Evolutionary conservation across 495 filamentous ascomycete species (phyloP).

Genomic region (Neurospora sublineolata): DNA sequence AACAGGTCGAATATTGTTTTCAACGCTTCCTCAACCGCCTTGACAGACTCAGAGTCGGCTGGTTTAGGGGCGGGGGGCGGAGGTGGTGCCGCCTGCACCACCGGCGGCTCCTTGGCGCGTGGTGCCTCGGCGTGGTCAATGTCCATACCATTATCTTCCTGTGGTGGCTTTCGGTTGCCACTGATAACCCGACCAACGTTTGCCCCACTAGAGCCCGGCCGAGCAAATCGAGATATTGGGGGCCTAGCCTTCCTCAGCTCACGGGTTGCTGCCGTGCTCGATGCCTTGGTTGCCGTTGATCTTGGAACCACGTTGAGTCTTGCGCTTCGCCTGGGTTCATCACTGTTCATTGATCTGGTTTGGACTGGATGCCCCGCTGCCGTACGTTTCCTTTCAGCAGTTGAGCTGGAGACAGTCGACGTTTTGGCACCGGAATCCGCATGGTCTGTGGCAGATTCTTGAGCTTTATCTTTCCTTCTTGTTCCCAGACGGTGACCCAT

Average conservation of each 20-base stretch:
- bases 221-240: constrained; percentile 40
- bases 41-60: constrained; percentile 35
- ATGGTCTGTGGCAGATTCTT: constrained; percentile 18
- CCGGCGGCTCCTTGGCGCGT: constrained; percentile 39
- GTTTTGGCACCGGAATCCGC: constrained; percentile 9
- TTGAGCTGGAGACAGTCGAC: constrained; percentile 20
- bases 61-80: constrained; percentile 26
- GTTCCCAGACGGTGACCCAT: constrained; percentile 42
- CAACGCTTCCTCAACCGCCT: constrained; percentile 59
- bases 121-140: constrained; percentile 41
- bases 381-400: constrained; percentile 64
- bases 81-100: constrained; percentile 5
- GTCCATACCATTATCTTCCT: constrained; percentile 53
- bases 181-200: constrained; percentile 77
- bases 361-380: constrained; percentile 71
- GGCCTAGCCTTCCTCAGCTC: constrained; percentile 72
- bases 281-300: constrained; percentile 38
- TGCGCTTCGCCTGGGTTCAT: constrained; percentile 68
- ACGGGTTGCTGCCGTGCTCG: constrained; percentile 48
- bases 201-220: constrained; percentile 43
- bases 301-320: constrained; percentile 55
- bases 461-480: constrained; percentile 35
- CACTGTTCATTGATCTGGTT: constrained; percentile 38
- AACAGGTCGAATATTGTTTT: constrained; percentile 69
- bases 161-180: constrained; percentile 58